Evolutionary conservation across 352 stramenopile species (phyloP), one percentile per base, ranked within the genome.

Genomic region (Globisporangium yorkense): DNA sequence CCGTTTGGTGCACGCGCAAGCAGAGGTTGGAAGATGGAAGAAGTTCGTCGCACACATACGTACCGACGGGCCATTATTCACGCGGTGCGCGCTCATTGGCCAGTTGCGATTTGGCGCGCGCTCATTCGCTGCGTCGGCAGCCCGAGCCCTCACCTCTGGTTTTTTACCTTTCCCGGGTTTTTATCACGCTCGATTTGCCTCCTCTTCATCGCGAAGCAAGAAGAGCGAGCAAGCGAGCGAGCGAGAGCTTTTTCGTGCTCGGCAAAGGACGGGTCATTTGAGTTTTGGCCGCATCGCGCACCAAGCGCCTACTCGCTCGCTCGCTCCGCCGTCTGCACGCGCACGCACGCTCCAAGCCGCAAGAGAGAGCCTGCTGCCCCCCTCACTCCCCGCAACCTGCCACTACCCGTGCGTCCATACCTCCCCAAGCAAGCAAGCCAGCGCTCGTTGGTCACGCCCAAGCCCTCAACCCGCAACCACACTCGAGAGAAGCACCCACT

Each of bases 261-360:
- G 37, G 54, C 53, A 65, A 61, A 65, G 54, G 54, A 62, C 45
- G 54, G 68, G 61, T 83, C 79, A 89, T 89, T 89, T 80, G 69
- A 76, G 75, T 63, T 80, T 89, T 87, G 59, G 51, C 74, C 62
- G 62, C 68, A 71, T 73, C 63, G 70, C 61, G 66, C 74, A 84
- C 63, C 57, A 58, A 66, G 57, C 60, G 74, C 59, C 50, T 43
- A 53, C 27, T 35, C 40, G 37, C 51, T 49, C 63, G 67, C 44
- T 46, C 46, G 33, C 18, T 48, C 20, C 20, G 16, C n/a, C 43
- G 20, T 48, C 43, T 48, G 43, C 43, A 43, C 37, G 13, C 33
- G 33, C 33, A 12, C 33, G 33, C 33, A 6, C 33, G 33, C 12
- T 18, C 12, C 35, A 12, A 40, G 12, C 12, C 10, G 12, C 10